Conservation (phyloP, 345 rosid species). For the Pelargonium nanum region DNA sequence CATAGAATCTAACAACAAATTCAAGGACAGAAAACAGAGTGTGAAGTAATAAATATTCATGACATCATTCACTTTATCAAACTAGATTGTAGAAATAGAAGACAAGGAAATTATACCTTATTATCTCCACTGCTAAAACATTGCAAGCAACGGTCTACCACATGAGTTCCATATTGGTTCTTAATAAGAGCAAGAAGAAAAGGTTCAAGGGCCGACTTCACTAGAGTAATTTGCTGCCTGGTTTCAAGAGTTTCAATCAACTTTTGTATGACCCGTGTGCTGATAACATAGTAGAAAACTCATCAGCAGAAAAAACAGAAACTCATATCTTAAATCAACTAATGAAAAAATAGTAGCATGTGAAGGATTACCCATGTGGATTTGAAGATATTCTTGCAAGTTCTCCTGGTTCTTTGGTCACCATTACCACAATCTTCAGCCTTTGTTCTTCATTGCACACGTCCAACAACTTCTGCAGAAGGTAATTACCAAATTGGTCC, state of each 20-base stretch:
- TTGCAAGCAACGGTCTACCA: slow-evolving; percentile 59
- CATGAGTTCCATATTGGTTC: slow-evolving; percentile 75
- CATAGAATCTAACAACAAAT: too few species aligned
- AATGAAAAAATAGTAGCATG: too few species aligned
- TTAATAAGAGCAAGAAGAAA: slow-evolving; percentile 42
- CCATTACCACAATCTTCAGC: slow-evolving; percentile 25
- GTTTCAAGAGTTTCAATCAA: slow-evolving; percentile 46
- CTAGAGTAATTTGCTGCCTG: slow-evolving; percentile 34
- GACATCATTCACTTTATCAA: too few species aligned
- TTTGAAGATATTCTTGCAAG: slow-evolving; percentile 29
- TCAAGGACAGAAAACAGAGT: too few species aligned
- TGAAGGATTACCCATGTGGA: slow-evolving; percentile 42
- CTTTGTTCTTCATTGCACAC: slow-evolving; percentile 33
- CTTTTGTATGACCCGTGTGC: slow-evolving; percentile 55
- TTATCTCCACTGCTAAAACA: slow-evolving; percentile 42
- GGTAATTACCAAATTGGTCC: slow-evolving; percentile 69
- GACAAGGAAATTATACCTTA: too few species aligned
- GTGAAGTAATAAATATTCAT: too few species aligned
- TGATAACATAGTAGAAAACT: too few species aligned
- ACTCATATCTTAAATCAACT: neutral
- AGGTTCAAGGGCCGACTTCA: slow-evolving; percentile 36
- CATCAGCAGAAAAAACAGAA: neutral
- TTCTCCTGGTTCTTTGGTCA: slow-evolving; percentile 24
- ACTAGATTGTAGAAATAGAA: too few species aligned
- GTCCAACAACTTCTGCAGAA: slow-evolving; percentile 49